A percentile compares a stretch with the other conserved stretches of the same genome.
Evolutionary conservation across 2,329 filamentous ascomycete species (phyloP).

Genomic region (Hypoxylon sp.): DNA sequence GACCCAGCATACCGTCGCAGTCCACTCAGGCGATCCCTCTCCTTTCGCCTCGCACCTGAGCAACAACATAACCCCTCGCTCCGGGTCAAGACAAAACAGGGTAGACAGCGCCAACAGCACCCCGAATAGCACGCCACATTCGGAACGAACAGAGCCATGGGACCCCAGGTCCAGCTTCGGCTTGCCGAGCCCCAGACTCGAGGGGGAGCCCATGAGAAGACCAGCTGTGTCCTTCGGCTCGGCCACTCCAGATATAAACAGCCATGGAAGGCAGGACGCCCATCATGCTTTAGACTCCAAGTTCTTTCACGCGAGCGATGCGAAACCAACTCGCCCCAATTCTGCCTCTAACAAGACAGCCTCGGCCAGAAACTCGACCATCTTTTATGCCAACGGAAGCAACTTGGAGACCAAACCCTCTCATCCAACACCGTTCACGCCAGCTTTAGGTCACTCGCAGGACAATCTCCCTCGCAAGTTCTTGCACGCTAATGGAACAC

Average conservation of each 20-base stretch:
- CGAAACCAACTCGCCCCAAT: slow-evolving; percentile 55
- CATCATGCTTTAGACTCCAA: slow-evolving; percentile 60
- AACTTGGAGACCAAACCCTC: slow-evolving; percentile 51
- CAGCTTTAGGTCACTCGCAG: slow-evolving; percentile 46
- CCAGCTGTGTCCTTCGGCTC: slow-evolving; percentile 53
- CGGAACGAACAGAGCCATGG: slow-evolving; percentile 55
- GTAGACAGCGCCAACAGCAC: slow-evolving; percentile 74
- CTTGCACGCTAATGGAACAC: slow-evolving; percentile 75
- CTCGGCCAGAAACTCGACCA: slow-evolving; percentile 55
- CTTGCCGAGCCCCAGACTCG: slow-evolving; percentile 46
- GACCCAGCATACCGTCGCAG: slow-evolving; percentile 35
- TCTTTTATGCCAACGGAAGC: slow-evolving; percentile 65
- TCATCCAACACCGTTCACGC: slow-evolving; percentile 46
- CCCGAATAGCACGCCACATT: slow-evolving; percentile 66
- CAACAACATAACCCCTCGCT: slow-evolving; percentile 80
- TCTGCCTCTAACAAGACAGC: slow-evolving; percentile 36
- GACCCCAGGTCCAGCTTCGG: slow-evolving; percentile 50
- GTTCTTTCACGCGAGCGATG: slow-evolving; percentile 94
- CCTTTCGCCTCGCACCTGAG: slow-evolving; percentile 64
- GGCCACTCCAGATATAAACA: slow-evolving; percentile 46
- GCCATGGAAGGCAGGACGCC: slow-evolving; percentile 41
- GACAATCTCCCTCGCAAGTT: slow-evolving; percentile 67
- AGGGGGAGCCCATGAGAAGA: slow-evolving; percentile 43
- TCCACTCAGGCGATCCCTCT: slow-evolving; percentile 55
- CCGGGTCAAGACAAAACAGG: slow-evolving; percentile 75